Base-by-base conservation (phyloP, 2,329 filamentous ascomycete species). In the Neonectria hederae region DNA sequence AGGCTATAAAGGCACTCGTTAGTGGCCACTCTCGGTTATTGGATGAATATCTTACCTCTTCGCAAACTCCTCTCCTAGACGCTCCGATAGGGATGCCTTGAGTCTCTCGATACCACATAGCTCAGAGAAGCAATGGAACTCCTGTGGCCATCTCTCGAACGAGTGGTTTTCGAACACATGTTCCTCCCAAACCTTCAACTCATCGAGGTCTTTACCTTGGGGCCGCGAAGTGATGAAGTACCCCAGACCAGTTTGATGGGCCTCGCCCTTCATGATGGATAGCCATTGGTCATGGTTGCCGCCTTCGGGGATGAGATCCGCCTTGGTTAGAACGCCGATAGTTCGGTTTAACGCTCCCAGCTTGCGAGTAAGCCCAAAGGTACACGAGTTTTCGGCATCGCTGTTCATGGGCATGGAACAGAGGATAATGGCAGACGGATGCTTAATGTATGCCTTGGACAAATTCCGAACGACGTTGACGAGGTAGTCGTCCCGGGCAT, bases 301-400 rank as follows among this genome's bases (percentile, higher is more conserved):
- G 0, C 83, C 83, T 0, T 79, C 75, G 0, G 88, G 85, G 0
- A 94, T 78, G 0, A 91, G 84, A 66, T 97, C 94, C 0, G 94
- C 93, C 72, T 97, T 97, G 0, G 94, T 97, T 17, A 97, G 83
- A 0, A 97, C 91, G 0, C 92, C 92, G 57, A 92, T 83, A 1
- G 89, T 92, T 1, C 90, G 83, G 4, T 82, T 66, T 2, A 85
- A 82, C 0, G 90, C 90, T 1, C 81, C 81, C 1, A 87, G 79
- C 45, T 84, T 76, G 30, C 87, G 78, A 68, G 94, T 87, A 3
- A 93, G 83, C 0, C 85, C 84, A 11, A 91, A 88, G 0, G 92
- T 91, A 1, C 85, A 90, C 0, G 91, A 95, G 14, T 90, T 94
- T 2, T 92, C 89, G 0, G 92, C 86, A 62, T 97, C 93, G 0